phyloP scores from a whole-genome alignment of 371 early-diverging fungal species.

The Ordospora pajunii region DNA sequence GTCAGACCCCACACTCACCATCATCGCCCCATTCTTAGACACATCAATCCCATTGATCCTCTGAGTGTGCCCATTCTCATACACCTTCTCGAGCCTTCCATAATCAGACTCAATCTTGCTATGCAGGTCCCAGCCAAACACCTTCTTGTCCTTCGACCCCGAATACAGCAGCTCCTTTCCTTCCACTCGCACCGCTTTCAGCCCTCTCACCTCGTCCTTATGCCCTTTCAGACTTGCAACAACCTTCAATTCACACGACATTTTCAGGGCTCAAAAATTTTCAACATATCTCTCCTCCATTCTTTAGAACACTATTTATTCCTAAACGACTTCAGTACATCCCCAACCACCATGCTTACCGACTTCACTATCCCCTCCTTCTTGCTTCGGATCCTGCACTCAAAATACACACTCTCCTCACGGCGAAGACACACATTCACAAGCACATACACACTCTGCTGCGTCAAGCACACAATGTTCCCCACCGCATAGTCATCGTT shows the following conservation, averaged over 20 bases:
- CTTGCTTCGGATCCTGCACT: conserved; percentile 52
- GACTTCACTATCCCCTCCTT: conserved; percentile 58
- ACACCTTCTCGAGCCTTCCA: conserved; percentile 37
- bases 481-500: conserved; percentile 43
- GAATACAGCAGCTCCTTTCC: conserved; percentile 36
- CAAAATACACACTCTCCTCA: conserved; percentile 14
- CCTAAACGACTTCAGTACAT: conserved; percentile 12
- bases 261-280: conserved; percentile 56
- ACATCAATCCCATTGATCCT: conserved; percentile 43
- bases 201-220: conserved; percentile 46
- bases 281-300: conserved; percentile 30
- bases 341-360: conserved; percentile 42
- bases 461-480: conserved; percentile 53
- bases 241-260: conserved; percentile 46
- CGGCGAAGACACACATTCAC: conserved; percentile 49
- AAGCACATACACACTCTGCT: conserved; percentile 46
- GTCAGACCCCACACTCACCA: conserved; percentile 54
- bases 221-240: conserved; percentile 36
- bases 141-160: conserved; percentile 53
- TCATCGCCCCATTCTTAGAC: conserved; percentile 16
- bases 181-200: conserved; percentile 29
- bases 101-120: conserved; percentile 1
- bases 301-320: neutral
- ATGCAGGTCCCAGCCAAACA: conserved; percentile 40
- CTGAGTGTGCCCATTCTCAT: conserved; percentile 33